Base-by-base conservation (phyloP, 78 protist species). In the Dictyostelium discoideum region DNA sequence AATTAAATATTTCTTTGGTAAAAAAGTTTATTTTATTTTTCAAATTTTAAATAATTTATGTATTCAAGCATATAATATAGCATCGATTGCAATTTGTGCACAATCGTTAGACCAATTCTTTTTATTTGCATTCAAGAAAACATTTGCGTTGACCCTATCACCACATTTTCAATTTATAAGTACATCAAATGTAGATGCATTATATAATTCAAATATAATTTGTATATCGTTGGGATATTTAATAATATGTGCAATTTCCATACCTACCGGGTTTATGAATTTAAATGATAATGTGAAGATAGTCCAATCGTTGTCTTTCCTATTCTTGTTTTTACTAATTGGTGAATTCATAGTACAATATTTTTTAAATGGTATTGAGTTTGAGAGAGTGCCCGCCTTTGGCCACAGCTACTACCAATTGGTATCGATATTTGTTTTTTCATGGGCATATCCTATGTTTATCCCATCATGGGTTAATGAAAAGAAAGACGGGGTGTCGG, bases 391-490 rank as follows among this genome's bases (percentile, higher is more conserved):
- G 8, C 93, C 93, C 0, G 69, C 78, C 39, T 57, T 87, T 79
- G 93, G 93, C 5, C 46, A 87, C 37, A 79, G 60, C 26, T 87
- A 60, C 44, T 81, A 82, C 42, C 93, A 85, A 67, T 57, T 86
- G 60, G 93, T 87, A 8, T 79, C 86, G 44, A 82, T 87, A 42
- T 87, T 87, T 69, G 84, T 87, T 39, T 87, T 87, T 18, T 79
- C 86, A 26, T 87, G 93, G 93, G 93, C 93, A 26, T 87, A 79
- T 79, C 93, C 93, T 3, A 87, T 87, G 93, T 87, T 87, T 79
- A 87, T 87, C 26, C 86, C 86, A 18, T 48, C 76, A 1, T 87
- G 93, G 93, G 85, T 77, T 0, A 87, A 87, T 78, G 93, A 87
- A 44, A 87, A 87, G 46, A 79, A 72, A 26, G 74, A 87, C 29